A percentile compares a stretch with the other conserved stretches of the same genome.
phyloP scores from a whole-genome alignment of 257 asterid genomes.

The Petunia secreta region DNA sequence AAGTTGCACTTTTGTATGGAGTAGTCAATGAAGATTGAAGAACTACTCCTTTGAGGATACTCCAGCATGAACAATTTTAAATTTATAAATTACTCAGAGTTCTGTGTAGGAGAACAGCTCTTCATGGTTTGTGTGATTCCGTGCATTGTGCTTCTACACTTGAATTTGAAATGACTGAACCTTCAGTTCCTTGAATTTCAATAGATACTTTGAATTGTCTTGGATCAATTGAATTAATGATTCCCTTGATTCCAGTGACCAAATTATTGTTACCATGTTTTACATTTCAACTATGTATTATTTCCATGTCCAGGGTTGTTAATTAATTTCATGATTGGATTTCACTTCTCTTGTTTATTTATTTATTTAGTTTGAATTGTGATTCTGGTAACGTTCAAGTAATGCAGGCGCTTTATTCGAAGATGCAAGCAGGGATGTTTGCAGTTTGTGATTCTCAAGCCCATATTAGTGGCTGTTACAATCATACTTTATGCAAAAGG shows the following conservation, averaged over 20 bases:
- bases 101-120: background rate
- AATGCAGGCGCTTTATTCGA: constrained; percentile 93
- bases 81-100: background rate
- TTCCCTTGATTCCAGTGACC: constrained; percentile 3
- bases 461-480: constrained; percentile 75
- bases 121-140: background rate
- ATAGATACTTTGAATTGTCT: background rate
- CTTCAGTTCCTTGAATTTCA: background rate
- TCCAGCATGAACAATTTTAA: background rate
- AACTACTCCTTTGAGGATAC: background rate
- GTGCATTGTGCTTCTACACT: background rate
- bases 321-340: background rate
- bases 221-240: background rate
- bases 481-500: constrained; percentile 87
- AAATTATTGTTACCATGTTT: background rate
- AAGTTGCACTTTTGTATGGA: constrained; percentile 37
- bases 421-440: constrained; percentile 96
- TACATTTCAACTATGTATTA: background rate
- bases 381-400: constrained; percentile 17
- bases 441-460: constrained; percentile 98
- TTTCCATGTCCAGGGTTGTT: constrained; percentile 14
- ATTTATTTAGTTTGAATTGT: background rate
- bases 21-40: constrained; percentile 7
- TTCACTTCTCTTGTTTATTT: background rate
- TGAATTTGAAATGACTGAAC: constrained; percentile 3